Base-by-base conservation (phyloP, 1,139 yeast species). In the Groenewaldozyma sp. region DNA sequence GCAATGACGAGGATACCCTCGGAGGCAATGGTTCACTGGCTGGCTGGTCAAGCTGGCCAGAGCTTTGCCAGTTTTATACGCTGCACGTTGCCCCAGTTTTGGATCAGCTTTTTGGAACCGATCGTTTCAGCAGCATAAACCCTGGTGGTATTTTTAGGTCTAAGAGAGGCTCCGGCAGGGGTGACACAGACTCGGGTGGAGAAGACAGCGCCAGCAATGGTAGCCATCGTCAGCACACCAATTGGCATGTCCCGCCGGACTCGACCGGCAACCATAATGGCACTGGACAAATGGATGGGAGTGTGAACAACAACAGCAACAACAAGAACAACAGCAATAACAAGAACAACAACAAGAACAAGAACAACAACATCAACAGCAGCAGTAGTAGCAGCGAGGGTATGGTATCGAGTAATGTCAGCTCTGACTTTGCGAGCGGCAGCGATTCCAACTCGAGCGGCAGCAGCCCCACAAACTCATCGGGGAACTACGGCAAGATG, bases 41-140 rank as follows among this genome's bases (percentile, higher is more conserved):
- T n/a, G 39, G 39, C 3, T 22, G 36, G 16, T 37, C 38, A 28
- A 36, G 38, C 3, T 57, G 61, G 62, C 40, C 35, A 21, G 49
- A 49, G 28, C 48, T 58, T 21, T 50, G 52, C 26, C 37, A 39
- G 10, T 39, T 43, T 33, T 58, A 50, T 37, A 35, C 39, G 6
- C 47, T 44, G 19, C 38, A 46, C 17, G 41, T 56, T 4, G 60
- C 58, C 3, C 50, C 50, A 4, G 37, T 34, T 16, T 45, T 59
- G 28, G 59, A 59, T 38, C 36, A 31, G 16, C 34, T 58, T 39
- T 46, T 58, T 29, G 55, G 49, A 16, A 47, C 50, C 16, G 36
- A 38, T 19, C 44, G 53, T 34, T 51, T 56, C 37, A 28, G 45
- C 5, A 44, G 41, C 13, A 39, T 45, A 7, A 29, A 29, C 22